Evolutionary conservation across 1,284 basidiomycete genomes (phyloP).

Genomic region (Melampsora americana): DNA sequence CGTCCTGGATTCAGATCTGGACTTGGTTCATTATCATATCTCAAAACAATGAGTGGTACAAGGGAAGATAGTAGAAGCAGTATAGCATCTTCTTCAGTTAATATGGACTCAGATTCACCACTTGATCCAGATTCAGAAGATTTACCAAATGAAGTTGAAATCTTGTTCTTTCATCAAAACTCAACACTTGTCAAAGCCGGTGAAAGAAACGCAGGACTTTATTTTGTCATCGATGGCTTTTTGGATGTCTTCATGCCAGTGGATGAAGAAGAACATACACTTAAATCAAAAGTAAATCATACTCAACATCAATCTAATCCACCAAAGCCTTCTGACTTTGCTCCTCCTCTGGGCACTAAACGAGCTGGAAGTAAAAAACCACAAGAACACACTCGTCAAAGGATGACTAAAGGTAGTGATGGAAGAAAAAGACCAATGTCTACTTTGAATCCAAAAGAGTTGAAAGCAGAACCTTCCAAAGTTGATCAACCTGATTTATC

Average conservation of each 20-base stretch:
- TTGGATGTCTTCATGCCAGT: slow-evolving; percentile 81
- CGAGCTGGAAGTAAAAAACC: too few relatives aligned
- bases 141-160: slow-evolving; percentile 92
- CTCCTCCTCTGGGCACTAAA: too few relatives aligned
- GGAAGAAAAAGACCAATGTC: too few relatives aligned
- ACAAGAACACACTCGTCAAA: too few relatives aligned
- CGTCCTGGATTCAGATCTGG: slow-evolving; percentile 64
- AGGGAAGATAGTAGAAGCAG: slow-evolving; percentile 50
- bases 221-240: slow-evolving; percentile 97
- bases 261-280: slow-evolving; percentile 46
- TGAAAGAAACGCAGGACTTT: slow-evolving; percentile 84
- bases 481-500: slow-evolving; percentile 4
- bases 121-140: slow-evolving; percentile 65
- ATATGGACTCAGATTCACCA: slow-evolving; percentile 59
- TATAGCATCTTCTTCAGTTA: slow-evolving; percentile 26
- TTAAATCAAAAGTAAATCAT: too few relatives aligned
- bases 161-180: slow-evolving; percentile 85
- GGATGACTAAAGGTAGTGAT: too few relatives aligned
- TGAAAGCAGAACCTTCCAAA: too few relatives aligned
- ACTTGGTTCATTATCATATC: slow-evolving; percentile 76
- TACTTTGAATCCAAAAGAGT: too few relatives aligned
- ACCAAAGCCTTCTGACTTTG: too few relatives aligned
- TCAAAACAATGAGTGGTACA: slow-evolving; percentile 65
- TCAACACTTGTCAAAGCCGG: slow-evolving; percentile 82
- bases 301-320: too few relatives aligned